Evolutionary conservation across 257 asterid genomes (phyloP).

Genomic region (Verbascum thapsus): DNA sequence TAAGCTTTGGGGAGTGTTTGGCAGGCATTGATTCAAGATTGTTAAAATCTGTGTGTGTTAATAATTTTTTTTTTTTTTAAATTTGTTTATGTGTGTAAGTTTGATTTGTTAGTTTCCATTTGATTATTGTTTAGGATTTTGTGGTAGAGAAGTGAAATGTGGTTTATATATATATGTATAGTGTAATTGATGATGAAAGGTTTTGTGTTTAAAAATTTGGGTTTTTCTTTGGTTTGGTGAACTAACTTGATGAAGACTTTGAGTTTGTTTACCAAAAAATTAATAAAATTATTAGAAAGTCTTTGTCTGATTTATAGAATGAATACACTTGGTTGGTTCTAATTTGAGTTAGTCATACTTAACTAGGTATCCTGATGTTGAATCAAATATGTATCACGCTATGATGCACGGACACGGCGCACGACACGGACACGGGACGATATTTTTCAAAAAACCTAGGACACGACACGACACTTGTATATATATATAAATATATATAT

Average conservation of each 20-base stretch:
- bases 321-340: no score
- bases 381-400: no score
- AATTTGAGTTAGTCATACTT: no score
- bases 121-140: constrained; percentile 19
- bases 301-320: neutral
- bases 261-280: constrained; percentile 28
- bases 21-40: constrained; percentile 32
- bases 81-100: no score
- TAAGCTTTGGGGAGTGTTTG: constrained; percentile 79
- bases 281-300: constrained; percentile 24
- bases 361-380: no score
- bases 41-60: constrained; percentile 25
- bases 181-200: constrained; percentile 11
- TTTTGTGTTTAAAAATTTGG: constrained; percentile 2
- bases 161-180: no score
- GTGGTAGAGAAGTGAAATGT: constrained; percentile 8
- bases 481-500: no score
- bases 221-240: constrained; percentile 33
- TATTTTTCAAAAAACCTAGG: no score
- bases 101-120: constrained; percentile 26
- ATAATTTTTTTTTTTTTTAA: constrained; percentile 25
- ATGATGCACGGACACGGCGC: no score
- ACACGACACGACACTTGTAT: no score
- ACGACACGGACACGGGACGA: no score
- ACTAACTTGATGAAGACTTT: constrained; percentile 31